These are phyloP conservation scores for Pisolithus microcarpus DNA, from an alignment of 768 basidiomycete genomes.

Conservation along the genomic window DNA sequence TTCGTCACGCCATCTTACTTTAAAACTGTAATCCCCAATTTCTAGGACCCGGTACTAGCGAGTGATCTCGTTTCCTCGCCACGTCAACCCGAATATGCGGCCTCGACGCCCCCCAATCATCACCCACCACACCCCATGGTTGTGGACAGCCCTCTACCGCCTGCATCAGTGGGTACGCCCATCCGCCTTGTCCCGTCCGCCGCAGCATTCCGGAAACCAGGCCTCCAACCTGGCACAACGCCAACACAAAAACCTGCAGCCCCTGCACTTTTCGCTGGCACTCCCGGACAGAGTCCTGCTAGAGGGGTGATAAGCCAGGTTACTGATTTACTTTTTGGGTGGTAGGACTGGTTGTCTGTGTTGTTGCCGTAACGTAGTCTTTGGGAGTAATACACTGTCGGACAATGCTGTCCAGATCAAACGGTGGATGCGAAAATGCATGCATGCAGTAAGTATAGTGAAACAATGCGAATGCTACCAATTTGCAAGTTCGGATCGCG, in stretches of 20 bases:
- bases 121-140: constrained; percentile 38
- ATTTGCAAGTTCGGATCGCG: constrained; percentile 43
- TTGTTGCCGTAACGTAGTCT: not conserved
- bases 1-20: not conserved
- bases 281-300: constrained; percentile 27
- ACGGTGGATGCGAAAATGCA: not conserved
- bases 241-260: constrained; percentile 18
- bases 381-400: not conserved
- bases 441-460: not conserved
- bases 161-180: constrained; percentile 57
- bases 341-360: constrained; percentile 36
- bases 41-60: constrained; percentile 55
- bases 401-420: not conserved
- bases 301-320: constrained; percentile 68
- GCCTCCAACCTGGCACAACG: constrained; percentile 14
- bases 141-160: constrained; percentile 36
- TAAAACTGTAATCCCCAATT: constrained; percentile 2
- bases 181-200: constrained; percentile 65
- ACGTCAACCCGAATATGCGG: constrained; percentile 14
- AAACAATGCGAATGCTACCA: constrained; percentile 34
- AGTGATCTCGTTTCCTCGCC: constrained; percentile 41
- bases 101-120: constrained; percentile 3
- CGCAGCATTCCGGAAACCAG: constrained; percentile 60
- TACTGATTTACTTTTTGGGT: constrained; percentile 75
- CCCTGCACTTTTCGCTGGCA: constrained; percentile 5